Evolutionary conservation across 2,329 filamentous ascomycete species (phyloP), one percentile per base, ranked within the genome.

Genomic region (Neofusicoccum cordaticola): DNA sequence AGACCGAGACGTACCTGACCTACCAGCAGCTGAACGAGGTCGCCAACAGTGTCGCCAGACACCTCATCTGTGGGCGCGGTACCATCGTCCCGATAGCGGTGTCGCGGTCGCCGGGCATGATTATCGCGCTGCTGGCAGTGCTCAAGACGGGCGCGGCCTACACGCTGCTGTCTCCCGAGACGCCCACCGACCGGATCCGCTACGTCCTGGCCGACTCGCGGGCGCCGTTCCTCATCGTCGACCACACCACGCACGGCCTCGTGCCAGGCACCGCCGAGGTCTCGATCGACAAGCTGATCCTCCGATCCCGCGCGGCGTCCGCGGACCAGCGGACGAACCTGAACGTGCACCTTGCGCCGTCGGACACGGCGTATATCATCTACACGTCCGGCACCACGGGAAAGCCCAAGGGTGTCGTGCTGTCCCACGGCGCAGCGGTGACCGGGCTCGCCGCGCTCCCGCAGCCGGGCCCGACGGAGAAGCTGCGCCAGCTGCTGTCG

Each of bases 131-230:
- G 15, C 47, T 75, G 45, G 73, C 71, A 1, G 67, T 73, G 3
- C 44, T 68, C 51, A 74, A 83, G 68, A 71, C 81, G n/a, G 82
- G 82, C 7, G 80, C 75, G 2, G 77, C 80, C 6, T 83, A 83
- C 67, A 79, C 79, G 1, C 11, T 61, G 8, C 22, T 61, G 17
- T 34, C 19, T n/a, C 39, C 56, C 13, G 56, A 61, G 1, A 19
- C 19, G 0, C 74, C 83, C 11, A 82, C 79, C 37, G 81, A 83
- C 61, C 80, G 56, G 8, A 61, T 34, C 56, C 39, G 8, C 5
- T 35, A n/a, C 1, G 35, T 61, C 15, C 19, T 61, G 4, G 31
- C 34, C 2, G 56, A 61, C 39, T 9, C 13, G 37, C 19, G 34
- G 12, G 37, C 53, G 6, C 19, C 53, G 4, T 44, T 58, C 12